A percentile compares a stretch with the other conserved stretches of the same genome.
Evolutionary conservation across 2,329 filamentous ascomycete genomes (phyloP).

Genomic region (Didymosphaeria variabile): DNA sequence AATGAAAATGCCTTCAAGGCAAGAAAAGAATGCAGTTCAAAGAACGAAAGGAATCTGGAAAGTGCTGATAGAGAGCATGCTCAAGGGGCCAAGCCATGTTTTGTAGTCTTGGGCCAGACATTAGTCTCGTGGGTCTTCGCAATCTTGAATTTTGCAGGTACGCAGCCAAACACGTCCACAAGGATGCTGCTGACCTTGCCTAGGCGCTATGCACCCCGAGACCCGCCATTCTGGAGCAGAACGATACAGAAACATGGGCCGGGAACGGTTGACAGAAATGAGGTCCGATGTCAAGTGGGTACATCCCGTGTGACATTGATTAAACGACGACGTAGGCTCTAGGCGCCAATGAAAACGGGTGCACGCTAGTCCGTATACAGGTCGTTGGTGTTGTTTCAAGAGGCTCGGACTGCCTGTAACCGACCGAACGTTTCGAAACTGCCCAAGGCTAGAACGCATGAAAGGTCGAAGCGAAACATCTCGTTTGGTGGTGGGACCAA

Average conservation of each 20-base stretch:
- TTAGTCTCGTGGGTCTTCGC: slow-evolving; percentile 5
- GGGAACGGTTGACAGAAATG: not conserved
- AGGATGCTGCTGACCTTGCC: not conserved
- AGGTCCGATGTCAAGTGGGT: not conserved
- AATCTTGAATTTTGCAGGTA: slow-evolving; percentile 7
- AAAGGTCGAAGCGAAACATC: not conserved
- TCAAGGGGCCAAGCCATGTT: not conserved
- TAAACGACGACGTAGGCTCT: slow-evolving; percentile 5
- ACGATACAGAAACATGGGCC: slow-evolving; percentile 3
- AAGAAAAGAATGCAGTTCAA: slow-evolving; percentile 32
- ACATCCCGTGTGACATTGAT: slow-evolving; percentile 11
- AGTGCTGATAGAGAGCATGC: slow-evolving; percentile 1
- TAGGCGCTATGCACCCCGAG: not conserved
- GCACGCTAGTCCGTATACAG: slow-evolving; percentile 1
- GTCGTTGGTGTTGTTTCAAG: slow-evolving; percentile 9
- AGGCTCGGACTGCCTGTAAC: not conserved
- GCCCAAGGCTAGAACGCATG: not conserved
- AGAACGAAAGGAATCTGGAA: slow-evolving; percentile 20
- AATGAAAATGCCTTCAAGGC: slow-evolving; percentile 46
- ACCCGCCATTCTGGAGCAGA: not conserved
- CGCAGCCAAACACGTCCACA: slow-evolving; percentile 5
- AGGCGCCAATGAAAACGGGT: not conserved
- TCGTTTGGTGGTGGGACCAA: not conserved
- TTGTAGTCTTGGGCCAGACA: slow-evolving; percentile 8
- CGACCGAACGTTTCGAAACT: slow-evolving; percentile 5